These are phyloP conservation scores for Cucumis sativus DNA, from an alignment of 306 rosid genomes.

Conservation along the genomic window DNA sequence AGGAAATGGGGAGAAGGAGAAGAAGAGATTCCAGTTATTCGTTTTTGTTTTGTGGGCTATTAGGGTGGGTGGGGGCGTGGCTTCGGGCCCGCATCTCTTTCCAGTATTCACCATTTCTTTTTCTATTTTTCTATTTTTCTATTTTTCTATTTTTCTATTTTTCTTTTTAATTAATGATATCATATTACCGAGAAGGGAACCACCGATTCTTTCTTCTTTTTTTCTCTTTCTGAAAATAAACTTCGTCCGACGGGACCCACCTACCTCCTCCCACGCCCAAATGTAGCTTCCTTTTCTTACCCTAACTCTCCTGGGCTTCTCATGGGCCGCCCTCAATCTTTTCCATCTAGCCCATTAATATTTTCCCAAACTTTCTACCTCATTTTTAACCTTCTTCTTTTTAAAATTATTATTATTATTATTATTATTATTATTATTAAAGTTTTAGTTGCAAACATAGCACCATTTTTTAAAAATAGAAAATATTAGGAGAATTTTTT, in stretches of 20 bases:
- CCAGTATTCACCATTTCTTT: background rate
- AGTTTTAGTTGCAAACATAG: no score
- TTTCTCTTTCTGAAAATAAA: background rate
- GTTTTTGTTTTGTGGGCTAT: background rate
- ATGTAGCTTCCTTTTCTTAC: background rate
- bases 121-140: background rate
- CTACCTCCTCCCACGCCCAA: background rate
- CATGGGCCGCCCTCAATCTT: background rate
- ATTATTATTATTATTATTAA: no score
- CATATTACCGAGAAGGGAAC: background rate
- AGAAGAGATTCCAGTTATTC: background rate
- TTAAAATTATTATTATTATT: no score
- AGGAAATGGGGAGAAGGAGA: background rate
- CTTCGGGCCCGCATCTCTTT: background rate
- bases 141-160: background rate
- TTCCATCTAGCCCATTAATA: background rate
- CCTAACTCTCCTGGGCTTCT: background rate
- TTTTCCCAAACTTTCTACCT: no score
- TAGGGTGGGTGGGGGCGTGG: conserved; percentile 1
- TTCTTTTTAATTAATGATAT: background rate
- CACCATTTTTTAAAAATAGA: no score
- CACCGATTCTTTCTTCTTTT: background rate
- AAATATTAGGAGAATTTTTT: no score
- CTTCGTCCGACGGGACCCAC: background rate
- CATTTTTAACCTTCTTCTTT: no score